Conservation (phyloP, 2,329 filamentous ascomycete species). For the Venturia nashicola region DNA sequence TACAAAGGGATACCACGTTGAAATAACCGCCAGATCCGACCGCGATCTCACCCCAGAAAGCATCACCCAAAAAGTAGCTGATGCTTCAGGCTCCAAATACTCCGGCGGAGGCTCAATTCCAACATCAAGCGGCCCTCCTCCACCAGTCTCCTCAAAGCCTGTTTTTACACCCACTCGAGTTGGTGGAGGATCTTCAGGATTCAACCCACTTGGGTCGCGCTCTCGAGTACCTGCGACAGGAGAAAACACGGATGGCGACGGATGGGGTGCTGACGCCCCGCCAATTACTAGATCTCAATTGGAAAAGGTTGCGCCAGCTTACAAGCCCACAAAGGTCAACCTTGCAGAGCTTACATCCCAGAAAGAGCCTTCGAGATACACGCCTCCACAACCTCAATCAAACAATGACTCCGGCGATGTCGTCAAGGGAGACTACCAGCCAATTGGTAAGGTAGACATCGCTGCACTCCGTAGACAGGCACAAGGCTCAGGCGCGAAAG, state of each 20-base stretch:
- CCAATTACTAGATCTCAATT: conserved; percentile 74
- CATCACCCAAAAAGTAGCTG: conserved; percentile 86
- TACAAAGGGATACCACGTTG: conserved; percentile 75
- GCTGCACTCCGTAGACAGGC: conserved; percentile 71
- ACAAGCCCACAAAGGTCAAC: conserved; percentile 92
- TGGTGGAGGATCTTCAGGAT: conserved; percentile 37
- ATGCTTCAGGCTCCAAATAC: conserved; percentile 93
- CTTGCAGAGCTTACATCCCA: conserved; percentile 73
- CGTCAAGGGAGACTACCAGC: conserved; percentile 79
- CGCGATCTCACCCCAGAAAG: conserved; percentile 74
- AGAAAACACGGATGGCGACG: conserved; percentile 62
- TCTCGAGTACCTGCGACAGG: conserved; percentile 40
- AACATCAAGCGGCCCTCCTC: conserved; percentile 45
- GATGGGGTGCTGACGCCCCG: conserved; percentile 93
- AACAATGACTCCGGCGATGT: conserved; percentile 46
- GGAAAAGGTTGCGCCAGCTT: conserved; percentile 84
- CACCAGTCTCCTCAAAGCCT: conserved; percentile 74
- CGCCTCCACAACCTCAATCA: conserved; percentile 32
- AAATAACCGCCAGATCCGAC: conserved; percentile 89
- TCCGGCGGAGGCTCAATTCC: conserved; percentile 52
- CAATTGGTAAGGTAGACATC: conserved; percentile 95
- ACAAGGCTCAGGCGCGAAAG: conserved; percentile 45
- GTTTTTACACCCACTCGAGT: conserved; percentile 72
- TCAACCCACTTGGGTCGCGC: conserved; percentile 59
- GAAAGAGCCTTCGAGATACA: conserved; percentile 52